Percentiles rank a stretch among this genome's conserved stretches.
Evolutionary conservation across 306 rosid species (phyloP).

Genomic region (Senna tora): DNA sequence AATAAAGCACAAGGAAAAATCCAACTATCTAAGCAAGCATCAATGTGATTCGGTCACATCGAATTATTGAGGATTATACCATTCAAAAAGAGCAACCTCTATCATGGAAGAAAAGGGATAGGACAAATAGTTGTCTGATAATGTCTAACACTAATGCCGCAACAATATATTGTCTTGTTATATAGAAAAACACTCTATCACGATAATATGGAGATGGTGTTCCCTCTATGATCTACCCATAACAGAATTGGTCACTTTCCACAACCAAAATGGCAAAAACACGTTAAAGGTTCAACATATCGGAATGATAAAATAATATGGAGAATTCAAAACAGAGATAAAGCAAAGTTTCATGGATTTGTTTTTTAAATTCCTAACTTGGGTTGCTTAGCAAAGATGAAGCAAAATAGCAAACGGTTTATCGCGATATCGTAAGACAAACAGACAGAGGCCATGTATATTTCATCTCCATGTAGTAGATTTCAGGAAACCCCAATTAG

Average conservation of each 20-base stretch:
- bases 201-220: background rate
- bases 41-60: background rate
- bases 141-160: background rate
- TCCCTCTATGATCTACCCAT: background rate
- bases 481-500: background rate
- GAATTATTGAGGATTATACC: background rate
- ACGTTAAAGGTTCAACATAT: background rate
- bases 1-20: background rate
- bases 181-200: background rate
- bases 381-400: background rate
- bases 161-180: background rate
- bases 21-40: background rate
- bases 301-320: background rate
- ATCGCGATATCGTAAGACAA: background rate
- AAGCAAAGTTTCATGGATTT: no score
- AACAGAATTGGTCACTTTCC: background rate
- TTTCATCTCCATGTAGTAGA: background rate
- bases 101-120: background rate
- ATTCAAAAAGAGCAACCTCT: background rate
- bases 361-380: background rate
- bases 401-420: background rate
- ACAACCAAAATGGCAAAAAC: background rate
- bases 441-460: background rate
- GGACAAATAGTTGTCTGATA: background rate
- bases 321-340: background rate